phyloP scores from a whole-genome alignment of 2,329 filamentous ascomycete genomes.

The Xylariaceae sp. region DNA sequence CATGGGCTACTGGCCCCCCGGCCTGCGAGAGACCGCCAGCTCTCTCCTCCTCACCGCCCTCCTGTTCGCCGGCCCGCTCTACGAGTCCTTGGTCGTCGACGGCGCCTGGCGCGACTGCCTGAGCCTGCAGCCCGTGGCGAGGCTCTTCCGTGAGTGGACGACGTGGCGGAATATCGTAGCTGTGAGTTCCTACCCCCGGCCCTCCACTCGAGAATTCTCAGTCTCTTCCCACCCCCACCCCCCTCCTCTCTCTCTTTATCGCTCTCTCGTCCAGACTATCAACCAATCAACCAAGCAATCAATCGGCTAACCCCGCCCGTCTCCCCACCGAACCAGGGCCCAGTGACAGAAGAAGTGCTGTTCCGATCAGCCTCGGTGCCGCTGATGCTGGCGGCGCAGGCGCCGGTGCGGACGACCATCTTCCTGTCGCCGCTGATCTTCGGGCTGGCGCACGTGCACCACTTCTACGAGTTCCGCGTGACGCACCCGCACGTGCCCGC shows the following conservation, averaged over 20 bases:
- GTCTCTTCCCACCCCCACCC: constrained; percentile 8
- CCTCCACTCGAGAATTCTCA: constrained; percentile 19
- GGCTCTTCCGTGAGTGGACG: constrained; percentile 72
- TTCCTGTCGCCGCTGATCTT: constrained; percentile 88
- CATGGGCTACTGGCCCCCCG: constrained; percentile 81
- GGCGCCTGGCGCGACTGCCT: constrained; percentile 69
- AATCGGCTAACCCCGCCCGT: constrained; percentile 14
- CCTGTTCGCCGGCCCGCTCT: constrained; percentile 84
- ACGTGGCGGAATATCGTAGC: constrained; percentile 86
- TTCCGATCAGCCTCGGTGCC: constrained; percentile 88
- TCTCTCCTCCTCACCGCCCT: constrained; percentile 72
- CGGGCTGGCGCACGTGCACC: constrained; percentile 89
- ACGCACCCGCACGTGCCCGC: constrained; percentile 73
- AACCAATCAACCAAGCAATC: constrained; percentile 1
- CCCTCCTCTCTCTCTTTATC: too few species aligned
- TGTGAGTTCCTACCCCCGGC: constrained; percentile 53
- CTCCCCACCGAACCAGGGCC: constrained; percentile 60
- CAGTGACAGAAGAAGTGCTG: constrained; percentile 88
- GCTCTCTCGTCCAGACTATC: too few species aligned
- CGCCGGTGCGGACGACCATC: constrained; percentile 62
- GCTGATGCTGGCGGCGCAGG: constrained; percentile 73
- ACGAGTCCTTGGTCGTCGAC: constrained; percentile 75
- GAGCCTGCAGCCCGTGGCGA: constrained; percentile 55
- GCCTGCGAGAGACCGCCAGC: constrained; percentile 63
- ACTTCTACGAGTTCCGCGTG: constrained; percentile 91